A percentile compares a stretch with the other conserved stretches of the same genome.
phyloP scores from a whole-genome alignment of 164 flowering plant genomes.

The Kingdonia uniflora region DNA sequence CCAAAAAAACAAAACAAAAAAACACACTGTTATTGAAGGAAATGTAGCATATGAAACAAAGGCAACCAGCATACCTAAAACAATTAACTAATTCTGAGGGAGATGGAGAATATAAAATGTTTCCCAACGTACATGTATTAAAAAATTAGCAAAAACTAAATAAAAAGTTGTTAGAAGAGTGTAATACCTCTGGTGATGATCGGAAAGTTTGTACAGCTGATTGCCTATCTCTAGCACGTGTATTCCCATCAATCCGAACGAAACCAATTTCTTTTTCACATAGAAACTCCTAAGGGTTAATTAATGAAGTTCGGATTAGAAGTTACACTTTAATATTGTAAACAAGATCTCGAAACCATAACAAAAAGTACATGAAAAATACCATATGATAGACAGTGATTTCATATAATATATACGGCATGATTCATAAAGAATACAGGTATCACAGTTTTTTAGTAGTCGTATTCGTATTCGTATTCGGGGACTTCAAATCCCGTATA shows the following conservation, averaged over 20 bases:
- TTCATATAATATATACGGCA: too few relatives aligned
- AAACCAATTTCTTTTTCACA: constrained; percentile 61
- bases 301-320: too few relatives aligned
- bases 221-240: constrained; percentile 73
- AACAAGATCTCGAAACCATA: neutral
- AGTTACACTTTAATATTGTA: too few relatives aligned
- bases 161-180: neutral
- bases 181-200: constrained; percentile 50
- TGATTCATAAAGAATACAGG: too few relatives aligned
- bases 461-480: too few relatives aligned
- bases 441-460: too few relatives aligned
- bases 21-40: neutral
- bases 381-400: too few relatives aligned
- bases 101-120: too few relatives aligned
- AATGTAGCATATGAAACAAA: too few relatives aligned
- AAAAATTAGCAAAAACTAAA: neutral
- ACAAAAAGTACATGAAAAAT: neutral
- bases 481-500: too few relatives aligned
- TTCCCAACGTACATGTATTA: neutral
- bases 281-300: constrained; percentile 41
- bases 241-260: constrained; percentile 78
- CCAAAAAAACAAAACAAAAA: neutral
- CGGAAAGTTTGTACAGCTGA: constrained; percentile 60
- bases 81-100: too few relatives aligned
- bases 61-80: too few relatives aligned